phyloP scores from a whole-genome alignment of 768 basidiomycete genomes.

The Kwoniella sp. region DNA sequence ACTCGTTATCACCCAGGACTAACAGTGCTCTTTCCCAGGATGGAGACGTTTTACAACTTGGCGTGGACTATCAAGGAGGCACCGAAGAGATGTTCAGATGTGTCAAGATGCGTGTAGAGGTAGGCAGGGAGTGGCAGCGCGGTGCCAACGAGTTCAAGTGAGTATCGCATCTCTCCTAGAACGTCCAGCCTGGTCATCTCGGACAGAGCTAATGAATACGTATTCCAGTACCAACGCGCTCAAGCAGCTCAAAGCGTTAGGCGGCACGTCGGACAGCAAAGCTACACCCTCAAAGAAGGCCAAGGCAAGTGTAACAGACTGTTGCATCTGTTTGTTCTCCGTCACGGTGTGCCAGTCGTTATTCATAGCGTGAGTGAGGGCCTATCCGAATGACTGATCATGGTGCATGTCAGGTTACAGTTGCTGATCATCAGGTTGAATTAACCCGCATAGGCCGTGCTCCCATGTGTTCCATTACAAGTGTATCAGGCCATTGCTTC shows the following conservation, averaged over 20 bases:
- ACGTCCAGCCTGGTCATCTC: neutral
- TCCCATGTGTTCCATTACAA: slow-evolving; percentile 82
- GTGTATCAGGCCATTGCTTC: slow-evolving; percentile 87
- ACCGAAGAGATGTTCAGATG: slow-evolving; percentile 96
- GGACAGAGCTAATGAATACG: neutral
- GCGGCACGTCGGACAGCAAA: slow-evolving; percentile 44
- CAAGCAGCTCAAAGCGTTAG: slow-evolving; percentile 68
- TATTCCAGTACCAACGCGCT: slow-evolving; percentile 63
- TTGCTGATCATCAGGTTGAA: neutral
- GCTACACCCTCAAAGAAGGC: slow-evolving; percentile 38
- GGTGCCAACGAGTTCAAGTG: slow-evolving; percentile 90
- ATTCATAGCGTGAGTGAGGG: slow-evolving; percentile 72
- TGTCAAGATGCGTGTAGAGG: slow-evolving; percentile 91
- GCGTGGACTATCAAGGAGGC: slow-evolving; percentile 97
- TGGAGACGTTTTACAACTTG: slow-evolving; percentile 90
- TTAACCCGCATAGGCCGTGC: slow-evolving; percentile 64
- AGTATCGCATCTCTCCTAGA: slow-evolving; percentile 33
- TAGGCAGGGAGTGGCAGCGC: slow-evolving; percentile 88
- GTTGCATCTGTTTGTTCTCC: slow-evolving; percentile 89
- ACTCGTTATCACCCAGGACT: too few species aligned
- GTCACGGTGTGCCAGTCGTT: slow-evolving; percentile 93
- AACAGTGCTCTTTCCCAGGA: slow-evolving; percentile 58
- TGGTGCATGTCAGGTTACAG: too few species aligned
- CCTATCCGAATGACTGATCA: too few species aligned
- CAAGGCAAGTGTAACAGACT: slow-evolving; percentile 64